phyloP scores from a whole-genome alignment of 495 filamentous ascomycete genomes.

The Tricharina praecox region DNA sequence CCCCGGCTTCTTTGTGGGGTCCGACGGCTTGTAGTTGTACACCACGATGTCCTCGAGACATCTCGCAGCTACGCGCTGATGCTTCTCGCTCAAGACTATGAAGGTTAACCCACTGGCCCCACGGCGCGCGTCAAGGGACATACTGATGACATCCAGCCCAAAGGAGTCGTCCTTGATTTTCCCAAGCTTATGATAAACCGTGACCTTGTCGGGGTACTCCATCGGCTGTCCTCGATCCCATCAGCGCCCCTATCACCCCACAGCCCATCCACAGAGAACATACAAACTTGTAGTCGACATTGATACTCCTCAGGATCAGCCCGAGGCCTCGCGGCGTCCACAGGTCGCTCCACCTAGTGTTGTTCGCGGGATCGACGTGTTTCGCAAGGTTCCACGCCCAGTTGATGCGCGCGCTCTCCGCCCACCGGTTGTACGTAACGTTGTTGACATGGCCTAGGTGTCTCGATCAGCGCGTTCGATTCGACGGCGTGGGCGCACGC shows the following conservation, averaged over 20 bases:
- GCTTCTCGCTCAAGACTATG: constrained; percentile 55
- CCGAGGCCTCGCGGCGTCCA: constrained; percentile 49
- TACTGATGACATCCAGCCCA: constrained; percentile 37
- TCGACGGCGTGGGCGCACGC: no score
- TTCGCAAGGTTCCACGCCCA: constrained; percentile 64
- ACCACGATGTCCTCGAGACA: constrained; percentile 69
- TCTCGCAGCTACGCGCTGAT: constrained; percentile 59
- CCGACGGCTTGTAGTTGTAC: constrained; percentile 57
- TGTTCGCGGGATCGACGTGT: constrained; percentile 48
- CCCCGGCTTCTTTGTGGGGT: constrained; percentile 39
- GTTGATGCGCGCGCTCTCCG: constrained; percentile 68
- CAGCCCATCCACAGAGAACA: constrained; percentile 16
- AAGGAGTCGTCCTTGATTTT: constrained; percentile 35
- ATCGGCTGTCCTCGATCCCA: constrained; percentile 45
- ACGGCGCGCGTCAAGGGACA: constrained; percentile 14
- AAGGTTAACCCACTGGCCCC: neutral
- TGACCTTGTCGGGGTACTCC: constrained; percentile 70
- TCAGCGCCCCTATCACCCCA: neutral
- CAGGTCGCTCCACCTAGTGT: constrained; percentile 52
- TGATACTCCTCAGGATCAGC: constrained; percentile 65
- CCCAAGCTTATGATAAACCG: constrained; percentile 71
- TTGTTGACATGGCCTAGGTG: constrained; percentile 76
- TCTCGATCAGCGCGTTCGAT: neutral
- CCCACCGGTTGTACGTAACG: constrained; percentile 66
- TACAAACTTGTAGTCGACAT: constrained; percentile 84